Evolutionary conservation across 1,284 basidiomycete species (phyloP), one percentile per base, ranked within the genome.

Genomic region (Trichosporon coremiiforme): DNA sequence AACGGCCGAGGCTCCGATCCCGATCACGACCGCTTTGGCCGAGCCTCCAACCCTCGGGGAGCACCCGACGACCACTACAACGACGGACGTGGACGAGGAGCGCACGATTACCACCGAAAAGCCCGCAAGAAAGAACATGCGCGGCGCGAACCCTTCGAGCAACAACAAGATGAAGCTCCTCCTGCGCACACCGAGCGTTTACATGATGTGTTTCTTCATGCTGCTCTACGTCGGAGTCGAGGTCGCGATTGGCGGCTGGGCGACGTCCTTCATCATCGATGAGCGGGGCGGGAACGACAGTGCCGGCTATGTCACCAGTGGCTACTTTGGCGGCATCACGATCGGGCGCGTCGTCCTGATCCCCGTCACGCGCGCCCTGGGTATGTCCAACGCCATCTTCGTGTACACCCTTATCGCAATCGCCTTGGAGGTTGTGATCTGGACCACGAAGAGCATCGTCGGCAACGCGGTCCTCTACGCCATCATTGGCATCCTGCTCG

Each of bases 401-500:
- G 64, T 80, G 15, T 83, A 82, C 65, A 73, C 80, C 2, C 35
- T 71, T 20, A 41, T 79, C 22, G 72, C 76, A 1, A 77, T 83
- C 63, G 79, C 75, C 4, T 84, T 90, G 25, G 87, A 90, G 75
- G 76, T 89, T 17, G 83, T 88, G 33, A 84, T 91, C 47, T 91
- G 90, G 90, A 85, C 88, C 25, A 86, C 88, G 1, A 87, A 87
- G 22, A 87, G 87, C 4, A 81, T 90, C 29, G 80, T 89, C 47
- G 87, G 86, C 29, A 87, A 88, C 77, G 89, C 88, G 0, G 80
- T 90, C 7, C 86, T 88, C 3, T 87, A 89, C 50, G 85, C 88
- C 3, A 76, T 89, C 66, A 83, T 89, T 67, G 89, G 90, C 53
- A 68, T 85, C 57, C 68, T 80, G 38, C 73, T 84, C 15, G 84